These are phyloP conservation scores for Arabidopsis lyrata DNA, from an alignment of 441 rosid species.

Conservation along the genomic window DNA sequence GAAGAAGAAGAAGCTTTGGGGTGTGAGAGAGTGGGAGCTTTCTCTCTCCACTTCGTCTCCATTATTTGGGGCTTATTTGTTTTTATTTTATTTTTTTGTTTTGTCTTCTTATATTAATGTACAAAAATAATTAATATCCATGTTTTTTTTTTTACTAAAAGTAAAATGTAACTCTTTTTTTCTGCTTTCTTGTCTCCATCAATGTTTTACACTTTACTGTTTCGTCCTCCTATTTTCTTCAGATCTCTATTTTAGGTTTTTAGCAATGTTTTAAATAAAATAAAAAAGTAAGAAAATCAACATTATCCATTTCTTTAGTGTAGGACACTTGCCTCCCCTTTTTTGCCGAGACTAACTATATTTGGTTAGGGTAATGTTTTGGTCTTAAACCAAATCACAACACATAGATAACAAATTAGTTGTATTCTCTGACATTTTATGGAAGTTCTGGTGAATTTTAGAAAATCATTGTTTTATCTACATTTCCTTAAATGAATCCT, in stretches of 20 bases:
- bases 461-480: too few species aligned
- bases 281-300: too few species aligned
- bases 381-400: too few species aligned
- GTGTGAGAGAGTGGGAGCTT: constrained; percentile 13
- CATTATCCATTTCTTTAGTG: too few species aligned
- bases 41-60: constrained; percentile 64
- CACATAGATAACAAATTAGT: too few species aligned
- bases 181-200: neutral
- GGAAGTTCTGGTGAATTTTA: too few species aligned
- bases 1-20: constrained; percentile 4
- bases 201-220: neutral
- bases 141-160: neutral
- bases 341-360: too few species aligned
- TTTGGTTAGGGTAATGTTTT: too few species aligned
- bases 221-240: neutral
- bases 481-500: too few species aligned
- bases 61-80: constrained; percentile 59
- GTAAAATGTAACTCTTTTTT: neutral
- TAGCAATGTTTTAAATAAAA: neutral
- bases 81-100: neutral
- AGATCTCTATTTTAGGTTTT: neutral
- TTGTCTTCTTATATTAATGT: constrained; percentile 14
- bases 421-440: too few species aligned
- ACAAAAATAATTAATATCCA: neutral
- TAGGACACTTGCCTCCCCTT: too few species aligned